Evolutionary conservation across 2,329 filamentous ascomycete species (phyloP).

Genomic region (Paraconiothyrium sp.): DNA sequence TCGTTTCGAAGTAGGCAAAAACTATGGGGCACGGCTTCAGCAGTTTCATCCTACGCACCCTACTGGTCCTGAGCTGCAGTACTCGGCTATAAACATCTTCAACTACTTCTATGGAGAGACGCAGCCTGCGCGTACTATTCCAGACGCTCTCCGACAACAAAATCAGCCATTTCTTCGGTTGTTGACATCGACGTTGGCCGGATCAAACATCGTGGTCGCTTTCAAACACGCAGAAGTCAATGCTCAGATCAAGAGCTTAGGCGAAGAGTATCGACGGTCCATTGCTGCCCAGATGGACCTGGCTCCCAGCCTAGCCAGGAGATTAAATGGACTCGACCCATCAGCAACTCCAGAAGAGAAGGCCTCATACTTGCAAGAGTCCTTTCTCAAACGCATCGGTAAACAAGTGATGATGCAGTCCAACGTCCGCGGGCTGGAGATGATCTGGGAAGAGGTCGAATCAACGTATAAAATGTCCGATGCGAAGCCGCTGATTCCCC

Average conservation of each 20-base stretch:
- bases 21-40: constrained; percentile 39
- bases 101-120: constrained; percentile 33
- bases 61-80: constrained; percentile 29
- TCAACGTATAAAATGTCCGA: constrained; percentile 27
- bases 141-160: constrained; percentile 29
- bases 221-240: constrained; percentile 24
- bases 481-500: constrained; percentile 33
- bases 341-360: constrained; percentile 5
- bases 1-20: not conserved
- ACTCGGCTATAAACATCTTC: constrained; percentile 45
- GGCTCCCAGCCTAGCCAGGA: constrained; percentile 36
- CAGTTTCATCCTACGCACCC: constrained; percentile 33
- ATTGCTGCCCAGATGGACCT: constrained; percentile 30
- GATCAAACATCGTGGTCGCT: constrained; percentile 27
- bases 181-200: constrained; percentile 35
- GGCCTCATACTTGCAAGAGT: constrained; percentile 31
- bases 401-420: constrained; percentile 31
- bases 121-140: constrained; percentile 21
- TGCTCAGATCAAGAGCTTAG: not conserved
- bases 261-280: constrained; percentile 4
- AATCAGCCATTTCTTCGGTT: constrained; percentile 40
- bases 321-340: constrained; percentile 21
- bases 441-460: constrained; percentile 35
- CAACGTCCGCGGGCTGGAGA: constrained; percentile 29
- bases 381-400: constrained; percentile 38